Evolutionary conservation across 169 alveolate species (phyloP).

Genomic region (Plasmodium adleri): DNA sequence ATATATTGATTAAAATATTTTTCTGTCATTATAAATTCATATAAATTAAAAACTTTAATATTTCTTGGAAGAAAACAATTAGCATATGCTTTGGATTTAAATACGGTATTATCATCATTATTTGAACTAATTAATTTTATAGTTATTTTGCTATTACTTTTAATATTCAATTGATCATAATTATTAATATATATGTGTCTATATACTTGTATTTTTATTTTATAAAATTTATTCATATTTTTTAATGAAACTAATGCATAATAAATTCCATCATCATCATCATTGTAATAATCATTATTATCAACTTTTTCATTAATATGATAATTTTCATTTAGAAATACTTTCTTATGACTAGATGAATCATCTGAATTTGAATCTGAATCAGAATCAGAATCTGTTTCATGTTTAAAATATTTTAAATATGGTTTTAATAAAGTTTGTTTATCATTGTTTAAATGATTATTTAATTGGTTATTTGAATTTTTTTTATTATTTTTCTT

Average conservation of each 20-base stretch:
- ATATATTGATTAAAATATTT: constrained; percentile 77
- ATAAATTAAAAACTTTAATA: constrained; percentile 72
- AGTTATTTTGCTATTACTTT: constrained; percentile 77
- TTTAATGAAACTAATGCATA: constrained; percentile 70
- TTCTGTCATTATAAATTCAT: constrained; percentile 78
- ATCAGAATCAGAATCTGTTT: constrained; percentile 44
- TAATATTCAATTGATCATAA: constrained; percentile 70
- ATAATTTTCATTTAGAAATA: constrained; percentile 74
- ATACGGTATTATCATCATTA: constrained; percentile 58
- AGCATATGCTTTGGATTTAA: constrained; percentile 76
- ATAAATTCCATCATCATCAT: constrained; percentile 79
- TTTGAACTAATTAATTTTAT: constrained; percentile 78
- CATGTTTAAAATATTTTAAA: constrained; percentile 57
- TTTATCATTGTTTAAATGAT: constrained; percentile 15
- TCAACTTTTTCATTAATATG: constrained; percentile 69
- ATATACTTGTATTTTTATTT: constrained; percentile 67
- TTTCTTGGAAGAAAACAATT: constrained; percentile 77
- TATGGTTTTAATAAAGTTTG: constrained; percentile 56
- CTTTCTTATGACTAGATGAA: background rate
- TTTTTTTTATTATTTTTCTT: constrained; percentile 13
- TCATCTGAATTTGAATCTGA: constrained; percentile 33
- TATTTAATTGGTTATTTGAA: background rate
- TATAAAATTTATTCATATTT: constrained; percentile 77
- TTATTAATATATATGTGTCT: constrained; percentile 66
- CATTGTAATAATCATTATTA: constrained; percentile 60